phyloP scores from a whole-genome alignment of 768 basidiomycete species.

The Lactarius hengduanensis region DNA sequence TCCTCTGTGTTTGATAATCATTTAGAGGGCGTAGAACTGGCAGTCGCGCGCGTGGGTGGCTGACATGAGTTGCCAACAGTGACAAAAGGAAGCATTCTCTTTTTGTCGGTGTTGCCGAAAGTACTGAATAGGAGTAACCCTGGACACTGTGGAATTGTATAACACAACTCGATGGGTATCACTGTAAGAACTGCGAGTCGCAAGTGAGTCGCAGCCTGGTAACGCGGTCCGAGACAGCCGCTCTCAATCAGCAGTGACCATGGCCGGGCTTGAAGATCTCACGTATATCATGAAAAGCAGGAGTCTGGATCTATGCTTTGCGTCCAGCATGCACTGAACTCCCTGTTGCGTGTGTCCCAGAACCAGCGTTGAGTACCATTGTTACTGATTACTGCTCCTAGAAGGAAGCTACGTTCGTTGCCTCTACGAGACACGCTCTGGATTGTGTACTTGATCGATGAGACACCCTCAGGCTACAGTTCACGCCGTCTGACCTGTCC shows the following conservation, averaged over 20 bases:
- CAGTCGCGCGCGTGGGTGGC: neutral
- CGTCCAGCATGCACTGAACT: slow-evolving; percentile 84
- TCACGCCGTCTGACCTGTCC: slow-evolving; percentile 76
- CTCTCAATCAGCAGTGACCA: slow-evolving; percentile 31
- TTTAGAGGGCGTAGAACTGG: slow-evolving; percentile 16
- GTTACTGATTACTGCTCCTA: slow-evolving; percentile 29
- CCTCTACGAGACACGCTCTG: slow-evolving; percentile 3
- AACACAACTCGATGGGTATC: neutral
- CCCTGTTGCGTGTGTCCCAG: slow-evolving; percentile 64
- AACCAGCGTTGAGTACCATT: slow-evolving; percentile 14
- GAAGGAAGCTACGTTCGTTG: slow-evolving; percentile 51
- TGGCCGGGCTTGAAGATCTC: slow-evolving; percentile 60
- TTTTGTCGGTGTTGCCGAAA: neutral
- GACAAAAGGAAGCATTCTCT: neutral
- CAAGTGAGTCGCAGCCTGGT: neutral
- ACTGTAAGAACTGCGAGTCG: neutral
- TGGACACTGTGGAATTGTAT: slow-evolving; percentile 10
- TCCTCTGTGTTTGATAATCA: slow-evolving; percentile 14
- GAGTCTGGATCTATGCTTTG: slow-evolving; percentile 79
- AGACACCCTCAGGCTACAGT: slow-evolving; percentile 49
- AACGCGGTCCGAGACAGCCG: slow-evolving; percentile 19
- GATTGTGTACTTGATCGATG: slow-evolving; percentile 25
- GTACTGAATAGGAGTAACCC: slow-evolving; percentile 7
- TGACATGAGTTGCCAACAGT: slow-evolving; percentile 18
- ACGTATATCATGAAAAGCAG: slow-evolving; percentile 79